Evolutionary conservation across 345 rosid species (phyloP).

Genomic region (Gossypium raimondii): DNA sequence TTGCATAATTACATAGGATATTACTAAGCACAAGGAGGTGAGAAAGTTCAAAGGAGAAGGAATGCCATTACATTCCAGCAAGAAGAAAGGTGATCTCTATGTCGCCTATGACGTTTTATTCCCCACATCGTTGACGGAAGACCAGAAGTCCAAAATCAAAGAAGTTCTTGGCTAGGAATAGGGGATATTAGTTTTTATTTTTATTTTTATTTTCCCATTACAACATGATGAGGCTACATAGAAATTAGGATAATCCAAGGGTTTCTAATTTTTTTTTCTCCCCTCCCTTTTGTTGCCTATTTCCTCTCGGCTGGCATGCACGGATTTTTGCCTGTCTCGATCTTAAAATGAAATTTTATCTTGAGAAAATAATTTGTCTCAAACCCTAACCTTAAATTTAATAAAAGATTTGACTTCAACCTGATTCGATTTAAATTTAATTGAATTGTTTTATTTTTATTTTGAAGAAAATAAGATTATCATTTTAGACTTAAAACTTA

Average conservation of each 20-base stretch:
- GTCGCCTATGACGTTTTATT: slow-evolving; percentile 85
- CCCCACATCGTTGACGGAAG: slow-evolving; percentile 73
- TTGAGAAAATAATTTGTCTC: no score
- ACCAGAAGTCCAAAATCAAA: slow-evolving; percentile 79
- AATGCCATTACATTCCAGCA: slow-evolving; percentile 84
- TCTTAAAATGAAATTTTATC: no score
- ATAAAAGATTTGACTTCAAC: no score
- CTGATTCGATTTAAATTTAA: no score
- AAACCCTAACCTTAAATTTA: no score
- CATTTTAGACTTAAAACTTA: no score
- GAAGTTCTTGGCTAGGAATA: slow-evolving; percentile 54
- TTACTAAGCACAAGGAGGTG: slow-evolving; percentile 87
- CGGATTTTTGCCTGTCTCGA: no score
- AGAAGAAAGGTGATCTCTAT: slow-evolving; percentile 82
- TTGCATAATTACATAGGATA: slow-evolving; percentile 46
- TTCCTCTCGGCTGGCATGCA: not conserved
- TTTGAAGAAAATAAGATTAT: no score
- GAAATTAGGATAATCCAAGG: slow-evolving; percentile 16
- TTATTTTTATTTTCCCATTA: slow-evolving; percentile 10
- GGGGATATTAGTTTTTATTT: not conserved
- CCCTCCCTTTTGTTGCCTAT: not conserved
- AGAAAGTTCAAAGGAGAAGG: slow-evolving; percentile 90
- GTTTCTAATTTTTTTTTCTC: not conserved
- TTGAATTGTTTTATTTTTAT: no score
- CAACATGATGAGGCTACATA: slow-evolving; percentile 20